Evolutionary conservation across 257 asterid species (phyloP), one percentile per base, ranked within the genome.

Genomic region (Solanum paucissectum): DNA sequence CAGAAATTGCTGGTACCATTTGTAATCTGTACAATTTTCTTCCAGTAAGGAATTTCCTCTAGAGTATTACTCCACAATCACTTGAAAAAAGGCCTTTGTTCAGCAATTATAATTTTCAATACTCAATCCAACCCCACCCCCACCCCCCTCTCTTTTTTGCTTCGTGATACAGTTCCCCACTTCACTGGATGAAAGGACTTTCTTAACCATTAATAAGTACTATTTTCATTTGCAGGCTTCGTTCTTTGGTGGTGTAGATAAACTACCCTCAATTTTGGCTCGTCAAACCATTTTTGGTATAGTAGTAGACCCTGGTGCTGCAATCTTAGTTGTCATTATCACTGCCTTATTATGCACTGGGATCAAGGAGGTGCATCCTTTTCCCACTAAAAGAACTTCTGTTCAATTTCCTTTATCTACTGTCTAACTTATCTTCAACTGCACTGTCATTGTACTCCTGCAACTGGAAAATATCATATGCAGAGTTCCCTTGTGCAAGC

Each of bases 401-500:
- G 60, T 37, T 46, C 66, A 66, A 71, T 18, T 37, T 27, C 21
- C 76, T 64, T 36, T 83, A n/a, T 18, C 4, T 69, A 29, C n/a
- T 69, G 60, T 29, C 55, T 75, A 38, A 75, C 83, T 75, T 75
- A 3, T 75, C 55, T 75, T 37, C 83, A 75, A 75, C 52, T 75
- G 83, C 83, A 23, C 55, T 75, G 36, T 86, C 46, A 40, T 58
- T n/a, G 69, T 36, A 37, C 83, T 60, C 88, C 21, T 52, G 71
- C 64, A 58, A 52, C 20, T 58, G 79, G 82, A 62, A 16, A 69
- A 74, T 74, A 49, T 60, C 36, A 72, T 89, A 62, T 87, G 69
- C 88, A 90, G 91, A 90, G 92, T 82, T 90, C 92, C 84, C 79
- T 90, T 49, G 90, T 87, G 74, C 92, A 90, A 83, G 89, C 90